phyloP scores from a whole-genome alignment of 2,329 filamentous ascomycete species.

The Cordyceps tenuipes region DNA sequence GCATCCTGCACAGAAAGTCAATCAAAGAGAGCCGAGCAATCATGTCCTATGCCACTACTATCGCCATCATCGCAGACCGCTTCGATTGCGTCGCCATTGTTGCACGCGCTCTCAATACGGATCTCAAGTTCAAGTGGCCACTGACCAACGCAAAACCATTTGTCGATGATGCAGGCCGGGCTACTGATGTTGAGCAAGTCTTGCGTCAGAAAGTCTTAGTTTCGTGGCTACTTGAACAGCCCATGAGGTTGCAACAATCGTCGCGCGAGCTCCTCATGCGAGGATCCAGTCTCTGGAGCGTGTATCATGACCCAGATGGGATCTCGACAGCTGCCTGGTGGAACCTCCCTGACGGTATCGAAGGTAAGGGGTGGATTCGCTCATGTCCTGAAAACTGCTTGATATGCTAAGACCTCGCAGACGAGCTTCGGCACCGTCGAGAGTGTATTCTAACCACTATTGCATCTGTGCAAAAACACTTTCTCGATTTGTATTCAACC shows the following conservation, averaged over 20 bases:
- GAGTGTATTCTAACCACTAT: constrained; percentile 60
- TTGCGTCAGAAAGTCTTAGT: constrained; percentile 63
- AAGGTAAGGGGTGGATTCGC: constrained; percentile 38
- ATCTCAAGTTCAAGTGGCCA: constrained; percentile 48
- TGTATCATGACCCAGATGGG: constrained; percentile 23
- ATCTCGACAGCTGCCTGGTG: constrained; percentile 52
- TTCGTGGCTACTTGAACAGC: constrained; percentile 55
- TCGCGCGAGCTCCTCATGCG: constrained; percentile 59
- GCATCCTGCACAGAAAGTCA: constrained; percentile 52
- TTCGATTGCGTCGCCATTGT: constrained; percentile 57
- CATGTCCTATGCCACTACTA: constrained; percentile 55
- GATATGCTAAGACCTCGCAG: constrained; percentile 25
- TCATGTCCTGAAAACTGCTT: too few species aligned
- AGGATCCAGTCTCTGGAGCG: constrained; percentile 53
- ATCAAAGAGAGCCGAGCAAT: constrained; percentile 34
- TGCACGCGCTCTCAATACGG: constrained; percentile 41
- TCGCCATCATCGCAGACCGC: constrained; percentile 64
- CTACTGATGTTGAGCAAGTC: constrained; percentile 50
- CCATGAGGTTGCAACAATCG: constrained; percentile 49
- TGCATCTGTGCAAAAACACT: constrained; percentile 60
- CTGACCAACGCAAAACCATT: constrained; percentile 32
- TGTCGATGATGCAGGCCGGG: constrained; percentile 28
- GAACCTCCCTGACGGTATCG: constrained; percentile 60
- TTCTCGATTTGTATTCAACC: constrained; percentile 58
- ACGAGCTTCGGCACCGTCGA: constrained; percentile 58